These are phyloP conservation scores for Phytophthora colocasiae DNA, from an alignment of 352 stramenopile genomes.

Conservation along the genomic window DNA sequence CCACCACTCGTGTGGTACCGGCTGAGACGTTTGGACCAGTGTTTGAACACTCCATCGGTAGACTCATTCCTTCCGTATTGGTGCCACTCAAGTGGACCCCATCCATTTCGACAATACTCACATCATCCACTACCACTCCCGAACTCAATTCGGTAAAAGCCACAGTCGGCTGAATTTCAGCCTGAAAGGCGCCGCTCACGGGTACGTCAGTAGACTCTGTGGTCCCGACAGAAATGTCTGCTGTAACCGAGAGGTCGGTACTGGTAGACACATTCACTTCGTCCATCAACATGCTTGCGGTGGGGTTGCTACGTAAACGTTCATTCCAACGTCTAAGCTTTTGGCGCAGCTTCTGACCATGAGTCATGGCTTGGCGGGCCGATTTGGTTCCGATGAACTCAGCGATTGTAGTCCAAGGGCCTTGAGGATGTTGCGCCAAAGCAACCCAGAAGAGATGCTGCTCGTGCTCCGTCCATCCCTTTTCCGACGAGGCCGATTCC, in stretches of 20 bases:
- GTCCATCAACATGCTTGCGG: slow-evolving; percentile 31
- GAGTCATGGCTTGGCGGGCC: slow-evolving; percentile 56
- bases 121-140: slow-evolving; percentile 8
- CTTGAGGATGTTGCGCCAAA: slow-evolving; percentile 46
- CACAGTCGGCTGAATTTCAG: neutral
- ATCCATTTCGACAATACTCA: slow-evolving; percentile 22
- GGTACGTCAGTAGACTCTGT: neutral
- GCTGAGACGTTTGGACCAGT: slow-evolving; percentile 11
- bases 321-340: slow-evolving; percentile 59
- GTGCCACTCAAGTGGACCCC: slow-evolving; percentile 1
- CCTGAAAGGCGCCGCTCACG: neutral
- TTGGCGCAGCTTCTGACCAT: slow-evolving; percentile 59
- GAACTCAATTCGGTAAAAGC: neutral
- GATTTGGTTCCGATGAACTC: slow-evolving; percentile 57
- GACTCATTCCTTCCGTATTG: neutral
- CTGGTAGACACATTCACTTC: slow-evolving; percentile 13
- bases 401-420: slow-evolving; percentile 54
- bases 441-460: slow-evolving; percentile 55
- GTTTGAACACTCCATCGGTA: neutral
- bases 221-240: slow-evolving; percentile 15
- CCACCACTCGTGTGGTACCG: slow-evolving; percentile 17
- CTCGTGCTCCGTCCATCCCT: slow-evolving; percentile 45
- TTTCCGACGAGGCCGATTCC: slow-evolving; percentile 27
- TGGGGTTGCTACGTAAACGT: slow-evolving; percentile 37
- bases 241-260: slow-evolving; percentile 6